phyloP scores from a whole-genome alignment of 2,329 filamentous ascomycete genomes.

The Sclerotinia trifoliorum region DNA sequence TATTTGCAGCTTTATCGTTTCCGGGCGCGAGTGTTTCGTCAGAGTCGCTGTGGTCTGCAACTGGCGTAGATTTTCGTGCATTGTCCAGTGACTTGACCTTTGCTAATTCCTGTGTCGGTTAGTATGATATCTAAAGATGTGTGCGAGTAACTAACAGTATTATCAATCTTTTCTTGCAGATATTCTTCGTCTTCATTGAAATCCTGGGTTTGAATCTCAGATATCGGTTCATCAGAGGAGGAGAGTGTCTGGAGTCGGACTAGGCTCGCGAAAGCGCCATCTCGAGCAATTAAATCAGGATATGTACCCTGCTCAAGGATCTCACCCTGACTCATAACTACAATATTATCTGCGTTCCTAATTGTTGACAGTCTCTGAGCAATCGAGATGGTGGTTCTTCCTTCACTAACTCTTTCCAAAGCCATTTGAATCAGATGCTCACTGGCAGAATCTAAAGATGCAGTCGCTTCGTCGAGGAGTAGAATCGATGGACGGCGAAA shows the following conservation, averaged over 20 bases:
- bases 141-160: background rate
- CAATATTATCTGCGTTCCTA: constrained; percentile 83
- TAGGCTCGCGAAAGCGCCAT: constrained; percentile 44
- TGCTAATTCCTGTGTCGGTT: background rate
- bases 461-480: constrained; percentile 61
- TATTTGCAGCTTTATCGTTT: background rate
- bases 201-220: constrained; percentile 3
- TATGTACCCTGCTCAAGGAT: constrained; percentile 73
- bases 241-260: constrained; percentile 22
- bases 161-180: constrained; percentile 4
- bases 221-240: constrained; percentile 1
- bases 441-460: constrained; percentile 75
- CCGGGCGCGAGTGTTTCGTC: background rate
- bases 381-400: constrained; percentile 89
- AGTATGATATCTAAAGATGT: background rate
- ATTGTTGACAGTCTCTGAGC: constrained; percentile 87
- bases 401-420: constrained; percentile 74
- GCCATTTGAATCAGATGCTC: constrained; percentile 88
- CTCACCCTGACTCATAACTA: constrained; percentile 73
- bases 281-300: constrained; percentile 64
- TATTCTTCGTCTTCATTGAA: constrained; percentile 1
- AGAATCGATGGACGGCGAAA: constrained; percentile 57
- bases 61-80: background rate
- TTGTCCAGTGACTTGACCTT: constrained; percentile 1
- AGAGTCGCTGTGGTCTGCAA: background rate